Base-by-base conservation (phyloP, 352 stramenopile genomes). In the Aphanomyces stellatus region DNA sequence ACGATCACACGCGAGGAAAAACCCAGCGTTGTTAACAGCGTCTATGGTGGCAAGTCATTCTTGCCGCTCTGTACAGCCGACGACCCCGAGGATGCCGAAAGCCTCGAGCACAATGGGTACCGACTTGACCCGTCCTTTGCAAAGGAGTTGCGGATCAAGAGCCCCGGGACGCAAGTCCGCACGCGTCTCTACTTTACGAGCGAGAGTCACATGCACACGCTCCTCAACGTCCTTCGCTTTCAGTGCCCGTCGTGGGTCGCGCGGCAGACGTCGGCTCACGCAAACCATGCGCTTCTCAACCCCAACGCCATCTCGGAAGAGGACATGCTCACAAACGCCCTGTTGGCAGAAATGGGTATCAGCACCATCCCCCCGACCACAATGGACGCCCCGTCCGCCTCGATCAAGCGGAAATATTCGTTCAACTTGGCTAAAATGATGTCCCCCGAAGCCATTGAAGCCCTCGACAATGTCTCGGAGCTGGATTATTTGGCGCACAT, bases 111-210 rank as follows among this genome's bases (percentile, higher is more conserved):
- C 65, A 87, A 90, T 67, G 85, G 86, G n/a, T 95, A 96, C 49
- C 83, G 86, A 3, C 76, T 96, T 51, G 87, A 96, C 48, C 85
- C 86, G 15, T 85, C 83, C 5, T 95, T 87, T 35, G 85, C 81
- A 3, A 91, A 91, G 49, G 97, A 99, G 69, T 74, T 99, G 35
- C 87, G 88, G 40, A 99, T 99, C 76, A 99, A 99, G 72, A 92
- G 82, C 49, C 84, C 86, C 0, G 80, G 78, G 4, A 93, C 82
- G 8, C 84, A 91, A 70, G 83, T 95, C 60, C 93, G 97, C 66
- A 99, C 96, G 30, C 88, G 97, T 4, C 79, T 99, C 19, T 99
- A 99, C 75, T 99, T 99, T 70, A 99, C 97, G 17, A 99, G 92
- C 46, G 98, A 99, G 78, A 93, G 82, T 62, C 98, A 99, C 78